These are phyloP conservation scores for Nicotiana otophora DNA, from an alignment of 257 asterid species.

Conservation along the genomic window DNA sequence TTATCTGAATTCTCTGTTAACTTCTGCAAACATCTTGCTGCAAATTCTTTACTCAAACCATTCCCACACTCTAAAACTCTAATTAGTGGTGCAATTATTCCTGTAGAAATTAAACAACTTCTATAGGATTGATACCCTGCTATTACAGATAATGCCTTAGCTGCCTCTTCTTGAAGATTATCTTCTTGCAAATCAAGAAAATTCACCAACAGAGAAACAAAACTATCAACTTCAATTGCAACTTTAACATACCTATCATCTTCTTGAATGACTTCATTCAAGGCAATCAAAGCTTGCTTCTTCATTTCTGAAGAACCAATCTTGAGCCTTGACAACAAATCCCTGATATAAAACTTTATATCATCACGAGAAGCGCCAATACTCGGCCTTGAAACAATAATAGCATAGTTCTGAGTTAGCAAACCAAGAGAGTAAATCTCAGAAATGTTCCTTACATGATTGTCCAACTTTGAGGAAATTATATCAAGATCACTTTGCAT, in stretches of 20 bases:
- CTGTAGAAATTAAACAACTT: slow-evolving; percentile 41
- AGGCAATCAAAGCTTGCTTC: slow-evolving; percentile 53
- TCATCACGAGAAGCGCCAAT: slow-evolving; percentile 68
- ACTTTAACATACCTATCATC: slow-evolving; percentile 63
- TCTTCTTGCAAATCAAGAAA: slow-evolving; percentile 59
- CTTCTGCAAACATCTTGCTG: slow-evolving; percentile 73
- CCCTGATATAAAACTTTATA: slow-evolving; percentile 54
- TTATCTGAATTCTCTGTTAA: slow-evolving; percentile 85
- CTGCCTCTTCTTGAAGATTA: slow-evolving; percentile 63
- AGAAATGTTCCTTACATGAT: slow-evolving; percentile 36
- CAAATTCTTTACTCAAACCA: slow-evolving; percentile 44
- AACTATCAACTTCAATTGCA: slow-evolving; percentile 52
- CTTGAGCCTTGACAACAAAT: slow-evolving; percentile 61
- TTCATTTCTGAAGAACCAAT: slow-evolving; percentile 75
- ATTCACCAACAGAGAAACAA: slow-evolving; percentile 35
- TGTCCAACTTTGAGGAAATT: slow-evolving; percentile 43
- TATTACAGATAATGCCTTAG: slow-evolving; percentile 45
- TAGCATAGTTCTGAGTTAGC: slow-evolving; percentile 58
- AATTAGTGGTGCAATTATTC: slow-evolving; percentile 57
- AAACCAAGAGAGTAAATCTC: slow-evolving; percentile 65
- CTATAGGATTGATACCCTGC: slow-evolving; percentile 38
- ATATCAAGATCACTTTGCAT: slow-evolving; percentile 91
- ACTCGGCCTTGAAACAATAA: slow-evolving; percentile 66
- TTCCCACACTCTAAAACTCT: slow-evolving; percentile 66
- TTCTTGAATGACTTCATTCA: slow-evolving; percentile 53